Base-by-base conservation (phyloP, 73 alveolate species). In the Paramecium sexaurelia region DNA sequence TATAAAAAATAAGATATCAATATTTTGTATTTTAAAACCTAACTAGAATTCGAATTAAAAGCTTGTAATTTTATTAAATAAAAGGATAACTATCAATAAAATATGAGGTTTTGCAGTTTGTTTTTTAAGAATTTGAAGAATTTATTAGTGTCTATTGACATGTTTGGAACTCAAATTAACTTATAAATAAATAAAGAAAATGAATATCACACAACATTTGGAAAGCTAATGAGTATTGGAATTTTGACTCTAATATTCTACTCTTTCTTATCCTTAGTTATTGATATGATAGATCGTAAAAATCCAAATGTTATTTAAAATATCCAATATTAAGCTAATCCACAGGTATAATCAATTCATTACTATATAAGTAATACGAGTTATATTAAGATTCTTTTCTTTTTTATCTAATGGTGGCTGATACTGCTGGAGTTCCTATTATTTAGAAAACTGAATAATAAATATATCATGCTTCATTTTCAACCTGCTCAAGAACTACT, bases 121-220 rank as follows among this genome's bases (percentile, higher is more conserved):
- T 29, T 61, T 32, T 3, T 29, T 0, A 61, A 61, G 43, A 61
- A 61, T 61, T 29, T 61, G 11, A 26, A 26, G 19, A 29, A 26
- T 9, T 6, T 61, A 29, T 45, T 61, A 1, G 9, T 27, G 2
- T 33, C 37, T 3, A 29, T 71, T n/a, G 86, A 71, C 15, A n/a
- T 71, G 55, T 71, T 71, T 36, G 86, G 86, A 20, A 33, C 56
- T 0, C 66, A 33, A 71, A 71, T 71, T 8, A 35, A 71, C 32
- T 71, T 71, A 71, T 40, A 71, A 71, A 35, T 71, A 20, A 71
- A 71, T 33, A 71, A 71, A 20, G 56, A 71, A 71, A 32, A 32
- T 6, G 86, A 71, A 71, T 71, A 71, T 71, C 86, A 71, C 15
- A 71, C 86, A 10, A 3, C 19, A 2, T 37, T 71, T 33, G 86